These are phyloP conservation scores for Hyaloscypha finlandica DNA, from an alignment of 495 filamentous ascomycete genomes.

Conservation along the genomic window DNA sequence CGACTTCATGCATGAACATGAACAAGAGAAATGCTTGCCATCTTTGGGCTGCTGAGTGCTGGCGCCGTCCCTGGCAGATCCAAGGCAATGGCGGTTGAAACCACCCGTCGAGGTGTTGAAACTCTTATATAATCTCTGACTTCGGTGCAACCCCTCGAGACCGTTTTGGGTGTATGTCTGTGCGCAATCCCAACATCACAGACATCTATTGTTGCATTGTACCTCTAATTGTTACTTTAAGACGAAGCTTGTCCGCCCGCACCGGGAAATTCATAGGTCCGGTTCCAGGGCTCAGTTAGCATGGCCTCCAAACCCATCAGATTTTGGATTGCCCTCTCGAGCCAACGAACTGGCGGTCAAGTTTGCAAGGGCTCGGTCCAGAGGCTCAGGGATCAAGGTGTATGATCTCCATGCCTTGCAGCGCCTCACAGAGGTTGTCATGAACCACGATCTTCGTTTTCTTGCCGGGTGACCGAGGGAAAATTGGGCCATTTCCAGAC, in stretches of 20 bases:
- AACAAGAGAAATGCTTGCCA: slow-evolving; percentile 27
- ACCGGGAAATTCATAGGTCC: slow-evolving; percentile 17
- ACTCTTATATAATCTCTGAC: slow-evolving; percentile 37
- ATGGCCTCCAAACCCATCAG: slow-evolving; percentile 23
- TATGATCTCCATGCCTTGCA: slow-evolving; percentile 37
- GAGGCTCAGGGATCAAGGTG: slow-evolving; percentile 26
- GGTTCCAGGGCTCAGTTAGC: slow-evolving; percentile 23
- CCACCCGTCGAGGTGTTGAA: slow-evolving; percentile 30
- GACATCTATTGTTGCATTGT: slow-evolving; percentile 30
- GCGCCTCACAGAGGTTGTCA: slow-evolving; percentile 30
- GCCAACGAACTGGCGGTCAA: slow-evolving; percentile 35
- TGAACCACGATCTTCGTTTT: slow-evolving; percentile 34
- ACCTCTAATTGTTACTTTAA: slow-evolving; percentile 24
- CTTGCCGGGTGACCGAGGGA: slow-evolving; percentile 18
- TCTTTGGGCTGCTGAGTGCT: slow-evolving; percentile 19
- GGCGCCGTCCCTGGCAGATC: slow-evolving; percentile 5
- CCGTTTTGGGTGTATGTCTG: slow-evolving; percentile 33
- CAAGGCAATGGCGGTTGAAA: slow-evolving; percentile 28
- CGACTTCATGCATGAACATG: slow-evolving; percentile 38
- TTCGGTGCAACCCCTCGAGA: slow-evolving; percentile 33
- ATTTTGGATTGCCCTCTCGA: slow-evolving; percentile 25
- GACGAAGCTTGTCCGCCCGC: slow-evolving; percentile 27
- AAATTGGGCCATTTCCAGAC: background rate
- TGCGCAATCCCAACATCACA: slow-evolving; percentile 32
- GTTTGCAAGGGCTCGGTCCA: slow-evolving; percentile 27